These are phyloP conservation scores for Chaetomium tenue DNA, from an alignment of 495 filamentous ascomycete genomes.

Conservation along the genomic window DNA sequence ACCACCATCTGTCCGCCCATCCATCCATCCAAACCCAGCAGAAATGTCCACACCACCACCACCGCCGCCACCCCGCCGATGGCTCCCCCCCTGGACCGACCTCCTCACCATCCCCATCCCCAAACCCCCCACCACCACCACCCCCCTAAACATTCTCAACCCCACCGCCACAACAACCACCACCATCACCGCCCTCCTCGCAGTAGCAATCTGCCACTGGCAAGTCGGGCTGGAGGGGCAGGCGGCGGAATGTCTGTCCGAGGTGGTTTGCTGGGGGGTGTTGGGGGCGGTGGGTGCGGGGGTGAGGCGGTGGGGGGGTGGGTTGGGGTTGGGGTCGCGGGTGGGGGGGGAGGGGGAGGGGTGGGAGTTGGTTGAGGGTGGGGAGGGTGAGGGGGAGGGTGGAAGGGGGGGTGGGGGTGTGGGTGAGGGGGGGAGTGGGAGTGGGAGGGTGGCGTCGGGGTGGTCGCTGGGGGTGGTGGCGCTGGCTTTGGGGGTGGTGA, in stretches of 20 bases:
- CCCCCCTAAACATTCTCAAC: too few species aligned
- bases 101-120: not conserved
- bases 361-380: not conserved
- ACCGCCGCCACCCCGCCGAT: too few species aligned
- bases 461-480: not conserved
- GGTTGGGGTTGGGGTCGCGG: not conserved
- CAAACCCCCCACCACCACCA: too few species aligned
- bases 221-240: not conserved
- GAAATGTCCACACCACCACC: too few species aligned
- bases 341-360: not conserved
- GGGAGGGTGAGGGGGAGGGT: not conserved
- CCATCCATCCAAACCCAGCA: too few species aligned
- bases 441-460: not conserved
- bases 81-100: too few species aligned
- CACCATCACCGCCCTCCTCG: not conserved
- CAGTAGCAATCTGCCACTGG: not conserved
- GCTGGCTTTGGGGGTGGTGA: not conserved
- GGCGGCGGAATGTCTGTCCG: not conserved
- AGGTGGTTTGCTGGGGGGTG: slow-evolving; percentile 10
- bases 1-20: too few species aligned
- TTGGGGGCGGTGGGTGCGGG: not conserved
- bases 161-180: not conserved
- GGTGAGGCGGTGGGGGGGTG: not conserved
- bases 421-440: not conserved
- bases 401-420: too few species aligned